Base-by-base conservation (phyloP, 257 asterid genomes). In the Ilex asprella region DNA sequence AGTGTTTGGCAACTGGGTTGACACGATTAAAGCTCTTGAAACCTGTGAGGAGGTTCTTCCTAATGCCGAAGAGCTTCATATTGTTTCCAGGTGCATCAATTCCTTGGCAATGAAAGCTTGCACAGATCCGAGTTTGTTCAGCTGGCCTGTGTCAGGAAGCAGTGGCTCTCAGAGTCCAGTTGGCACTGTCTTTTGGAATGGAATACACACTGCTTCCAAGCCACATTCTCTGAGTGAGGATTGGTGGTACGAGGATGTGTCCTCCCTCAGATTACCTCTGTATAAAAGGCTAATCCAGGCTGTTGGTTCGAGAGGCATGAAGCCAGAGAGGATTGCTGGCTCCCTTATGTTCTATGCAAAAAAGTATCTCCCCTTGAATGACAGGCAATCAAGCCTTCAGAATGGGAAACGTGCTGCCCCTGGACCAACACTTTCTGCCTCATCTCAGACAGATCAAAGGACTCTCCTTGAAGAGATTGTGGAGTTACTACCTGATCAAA, bases 241-340 rank as follows among this genome's bases (percentile, higher is more conserved):
- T 65, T 76, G 83, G 78, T 82, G 88, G 88, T 74, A 69, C 5
- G 83, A 74, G 10, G 83, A 75, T 16, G 80, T 77, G 59, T 67
- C 78, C 2, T 64, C 51, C 31, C 75, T 79, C 29, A 63, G 69
- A 46, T 47, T 74, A 7, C 82, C 80, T 35, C 69, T 82, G 55
- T 82, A 74, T 67, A 79, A 75, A 67, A 70, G 80, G 72, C 59
- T 82, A 51, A 72, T 79, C 7, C 52, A 31, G 13, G 83, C 75
- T 5, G 63, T 77, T 31, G 53, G 21, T 39, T 64, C 59, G 15
- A 70, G 61, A 58, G 86, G 88, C 14, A 77, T 82, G 86, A 2
- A 59, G 55, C 66, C 78, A 0, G 68, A 63, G 21, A 58, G 53
- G 27, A 66, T 82, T 10, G 70, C 82, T 0, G 77, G 77, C 21